Evolutionary conservation across 805 yeast genomes (phyloP), one percentile per base, ranked within the genome.

Genomic region (Ogataea kodamae): DNA sequence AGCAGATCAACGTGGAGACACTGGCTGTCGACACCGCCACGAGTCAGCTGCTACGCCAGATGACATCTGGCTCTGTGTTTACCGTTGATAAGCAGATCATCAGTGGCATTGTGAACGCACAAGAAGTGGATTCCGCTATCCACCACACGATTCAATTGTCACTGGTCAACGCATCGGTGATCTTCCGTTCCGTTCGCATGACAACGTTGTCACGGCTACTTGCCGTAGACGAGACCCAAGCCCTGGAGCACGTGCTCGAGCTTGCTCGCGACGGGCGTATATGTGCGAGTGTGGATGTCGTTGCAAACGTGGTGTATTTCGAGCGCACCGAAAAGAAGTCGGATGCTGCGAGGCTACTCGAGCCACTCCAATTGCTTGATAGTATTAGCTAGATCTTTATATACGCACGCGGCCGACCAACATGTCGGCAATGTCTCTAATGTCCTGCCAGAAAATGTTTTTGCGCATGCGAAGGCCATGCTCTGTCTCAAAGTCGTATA

Each of bases 401-500:
- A 44, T 33, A 18, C 45, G 53, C 9, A 56, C 70, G 61, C 94
- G 76, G 23, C 90, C 92, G 24, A 82, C 95, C 57, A 90, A 67
- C 62, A 78, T 80, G 65, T 88, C 95, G 37, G 90, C 84, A 55
- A 85, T 74, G 30, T 79, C 81, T 54, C 94, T 73, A 32, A 80
- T 66, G 18, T 68, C 68, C 30, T 70, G 67, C 98, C 98, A 92
- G 62, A 83, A 87, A 30, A 88, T 80, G 38, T 68, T 64, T 68
- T 85, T 88, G 50, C 97, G 95, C 75, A 92, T 80, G 69, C 99
- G 81, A 60, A 68, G 75, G 14, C 63, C 68, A 22, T 84, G 58
- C 49, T 85, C 87, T 11, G 97, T 87, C 62, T 92, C 97, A 55
- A 67, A 81, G 55, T 89, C 95, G 63, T 84, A 89, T 46, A 90